phyloP scores from a whole-genome alignment of 2,329 filamentous ascomycete species.

The Ophiostoma piceae region DNA sequence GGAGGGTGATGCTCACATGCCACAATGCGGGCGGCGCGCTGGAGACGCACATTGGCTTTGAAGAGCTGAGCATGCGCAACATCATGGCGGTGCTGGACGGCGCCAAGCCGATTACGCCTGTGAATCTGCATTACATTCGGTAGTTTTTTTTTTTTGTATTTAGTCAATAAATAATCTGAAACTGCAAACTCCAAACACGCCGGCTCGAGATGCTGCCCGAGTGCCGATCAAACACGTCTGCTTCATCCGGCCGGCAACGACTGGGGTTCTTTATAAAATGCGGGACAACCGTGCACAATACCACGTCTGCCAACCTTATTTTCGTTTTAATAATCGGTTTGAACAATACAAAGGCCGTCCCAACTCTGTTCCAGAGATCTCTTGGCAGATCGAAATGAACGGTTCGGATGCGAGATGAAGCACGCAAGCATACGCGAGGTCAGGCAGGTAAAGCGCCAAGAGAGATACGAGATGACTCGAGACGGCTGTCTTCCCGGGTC shows the following conservation, averaged over 20 bases:
- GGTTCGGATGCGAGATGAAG: slow-evolving; percentile 11
- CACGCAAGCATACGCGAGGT: neutral
- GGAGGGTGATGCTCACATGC: slow-evolving; percentile 39
- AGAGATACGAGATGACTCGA: neutral
- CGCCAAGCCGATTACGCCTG: slow-evolving; percentile 37
- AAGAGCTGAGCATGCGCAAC: slow-evolving; percentile 51
- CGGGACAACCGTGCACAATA: no score
- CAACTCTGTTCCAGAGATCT: slow-evolving; percentile 26
- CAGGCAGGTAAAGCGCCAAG: neutral
- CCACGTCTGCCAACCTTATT: no score
- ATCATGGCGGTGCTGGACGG: slow-evolving; percentile 39
- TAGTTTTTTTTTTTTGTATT: neutral
- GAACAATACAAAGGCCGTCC: slow-evolving; percentile 14
- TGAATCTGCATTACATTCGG: neutral
- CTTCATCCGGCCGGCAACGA: neutral
- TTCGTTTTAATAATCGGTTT: no score
- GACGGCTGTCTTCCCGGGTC: neutral
- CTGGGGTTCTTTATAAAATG: no score
- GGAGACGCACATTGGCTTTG: slow-evolving; percentile 50
- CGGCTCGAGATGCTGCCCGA: slow-evolving; percentile 6
- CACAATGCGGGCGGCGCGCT: slow-evolving; percentile 53
- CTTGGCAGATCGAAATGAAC: slow-evolving; percentile 26
- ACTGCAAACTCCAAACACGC: neutral
- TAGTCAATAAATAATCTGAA: neutral
- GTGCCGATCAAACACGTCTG: slow-evolving; percentile 11